Evolutionary conservation across 1,284 basidiomycete species (phyloP), one percentile per base, ranked within the genome.

Genomic region (Vanrija pseudolonga): DNA sequence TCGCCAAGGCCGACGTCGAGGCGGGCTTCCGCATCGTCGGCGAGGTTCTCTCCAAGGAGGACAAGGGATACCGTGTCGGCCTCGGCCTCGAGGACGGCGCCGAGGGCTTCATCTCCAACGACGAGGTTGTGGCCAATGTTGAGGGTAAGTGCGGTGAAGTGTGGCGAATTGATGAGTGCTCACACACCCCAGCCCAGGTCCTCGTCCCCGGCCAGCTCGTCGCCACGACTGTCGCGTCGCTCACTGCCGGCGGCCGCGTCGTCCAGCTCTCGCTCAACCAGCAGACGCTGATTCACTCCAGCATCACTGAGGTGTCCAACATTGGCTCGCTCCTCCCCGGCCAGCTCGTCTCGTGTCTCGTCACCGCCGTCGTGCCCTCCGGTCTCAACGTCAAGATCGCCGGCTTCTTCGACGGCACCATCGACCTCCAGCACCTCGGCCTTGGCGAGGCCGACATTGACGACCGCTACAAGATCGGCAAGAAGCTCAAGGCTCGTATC

Each of bases 21-120:
- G 64, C 78, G 48, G 90, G 90, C 32, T 90, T 86, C 71, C 87
- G 88, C 71, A 77, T 96, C 49, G 83, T 86, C 0, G 89, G 85
- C 11, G 84, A 88, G 44, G 81, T 98, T 26, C 85, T 88, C 73
- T 90, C 87, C 65, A 79, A 89, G 32, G 96, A 98, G 77, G 96
- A 98, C 67, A 91, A 97, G 74, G 95, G 95, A 1, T 98, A 95
- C 76, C 83, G 87, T 50, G 80, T 98, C 19, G 89, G 95, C 62
- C 78, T 95, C 36, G 96, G 96, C 1, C 68, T 95, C 19, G 72
- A 83, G 12, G 83, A 50, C 11, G 56, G 52, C 2, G 74, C 87
- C 24, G 85, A 88, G 51, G 90, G 89, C 20, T 95, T 93, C 73
- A 68, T 94, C 45, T 81, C 85, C 1, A 87, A 85, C 78, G 85